phyloP scores from a whole-genome alignment of 768 basidiomycete genomes.

The Phaffia tasmanica region DNA sequence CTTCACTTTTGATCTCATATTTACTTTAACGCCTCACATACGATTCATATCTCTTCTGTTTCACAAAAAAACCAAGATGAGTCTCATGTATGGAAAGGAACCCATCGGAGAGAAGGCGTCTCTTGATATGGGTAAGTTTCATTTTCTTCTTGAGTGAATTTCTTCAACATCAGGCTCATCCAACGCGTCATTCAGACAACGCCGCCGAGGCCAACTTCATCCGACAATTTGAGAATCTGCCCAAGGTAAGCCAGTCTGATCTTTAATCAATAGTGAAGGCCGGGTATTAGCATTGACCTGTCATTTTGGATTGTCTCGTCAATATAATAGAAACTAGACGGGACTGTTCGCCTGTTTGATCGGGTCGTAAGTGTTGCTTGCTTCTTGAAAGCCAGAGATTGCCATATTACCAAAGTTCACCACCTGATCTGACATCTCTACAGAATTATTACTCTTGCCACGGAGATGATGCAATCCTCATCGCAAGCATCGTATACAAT shows the following conservation, averaged over 20 bases:
- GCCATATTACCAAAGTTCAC: not conserved
- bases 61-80: not conserved
- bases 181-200: slow-evolving; percentile 42
- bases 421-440: slow-evolving; percentile 5
- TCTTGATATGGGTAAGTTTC: slow-evolving; percentile 22
- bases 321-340: slow-evolving; percentile 40
- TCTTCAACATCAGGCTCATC: not conserved
- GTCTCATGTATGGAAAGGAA: slow-evolving; percentile 21
- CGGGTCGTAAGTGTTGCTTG: slow-evolving; percentile 42
- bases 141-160: not conserved
- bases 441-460: slow-evolving; percentile 75
- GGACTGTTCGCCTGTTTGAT: slow-evolving; percentile 78
- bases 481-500: slow-evolving; percentile 48
- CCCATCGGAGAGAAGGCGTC: slow-evolving; percentile 20
- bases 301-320: not conserved
- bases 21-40: too few species aligned
- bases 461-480: slow-evolving; percentile 74
- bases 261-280: not conserved
- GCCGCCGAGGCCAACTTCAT: slow-evolving; percentile 69
- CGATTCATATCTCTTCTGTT: too few species aligned
- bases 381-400: not conserved
- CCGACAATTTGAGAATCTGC: slow-evolving; percentile 40
- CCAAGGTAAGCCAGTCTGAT: slow-evolving; percentile 31
- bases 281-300: not conserved
- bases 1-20: too few species aligned